A percentile compares a stretch with the other conserved stretches of the same genome.
Evolutionary conservation across 306 rosid species (phyloP).

Genomic region (Lathyrus oleraceus): DNA sequence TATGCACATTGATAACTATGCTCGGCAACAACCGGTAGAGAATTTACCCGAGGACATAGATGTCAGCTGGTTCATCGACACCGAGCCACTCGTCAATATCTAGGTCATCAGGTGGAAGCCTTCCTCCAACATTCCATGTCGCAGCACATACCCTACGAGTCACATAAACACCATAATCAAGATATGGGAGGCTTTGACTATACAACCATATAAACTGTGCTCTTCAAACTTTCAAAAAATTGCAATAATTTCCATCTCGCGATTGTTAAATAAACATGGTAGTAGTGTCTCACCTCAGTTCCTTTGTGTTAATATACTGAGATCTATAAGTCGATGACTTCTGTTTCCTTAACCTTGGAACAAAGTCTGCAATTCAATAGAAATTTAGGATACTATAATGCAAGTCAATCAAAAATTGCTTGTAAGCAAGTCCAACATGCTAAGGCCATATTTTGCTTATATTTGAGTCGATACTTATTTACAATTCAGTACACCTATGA

Average conservation of each 20-base stretch:
- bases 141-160: conserved; percentile 71
- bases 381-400: conserved; percentile 14
- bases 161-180: conserved; percentile 36
- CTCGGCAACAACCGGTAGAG: conserved; percentile 8
- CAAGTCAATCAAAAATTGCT: neutral
- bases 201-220: conserved; percentile 26
- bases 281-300: conserved; percentile 62
- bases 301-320: conserved; percentile 84
- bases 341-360: conserved; percentile 76
- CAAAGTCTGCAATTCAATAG: conserved; percentile 47
- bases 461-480: conserved; percentile 3
- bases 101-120: conserved; percentile 82
- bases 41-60: conserved; percentile 91
- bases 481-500: neutral
- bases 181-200: conserved; percentile 34
- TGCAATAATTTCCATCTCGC: conserved; percentile 22
- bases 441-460: neutral
- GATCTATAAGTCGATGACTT: conserved; percentile 87
- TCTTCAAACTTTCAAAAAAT: conserved; percentile 19
- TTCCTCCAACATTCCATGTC: conserved; percentile 98
- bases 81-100: conserved; percentile 92
- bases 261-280: conserved; percentile 28
- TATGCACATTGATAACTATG: conserved; percentile 13
- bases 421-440: neutral
- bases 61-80: conserved; percentile 81